These are phyloP conservation scores for Corynascus novoguineensis DNA, from an alignment of 495 filamentous ascomycete genomes.

Conservation along the genomic window DNA sequence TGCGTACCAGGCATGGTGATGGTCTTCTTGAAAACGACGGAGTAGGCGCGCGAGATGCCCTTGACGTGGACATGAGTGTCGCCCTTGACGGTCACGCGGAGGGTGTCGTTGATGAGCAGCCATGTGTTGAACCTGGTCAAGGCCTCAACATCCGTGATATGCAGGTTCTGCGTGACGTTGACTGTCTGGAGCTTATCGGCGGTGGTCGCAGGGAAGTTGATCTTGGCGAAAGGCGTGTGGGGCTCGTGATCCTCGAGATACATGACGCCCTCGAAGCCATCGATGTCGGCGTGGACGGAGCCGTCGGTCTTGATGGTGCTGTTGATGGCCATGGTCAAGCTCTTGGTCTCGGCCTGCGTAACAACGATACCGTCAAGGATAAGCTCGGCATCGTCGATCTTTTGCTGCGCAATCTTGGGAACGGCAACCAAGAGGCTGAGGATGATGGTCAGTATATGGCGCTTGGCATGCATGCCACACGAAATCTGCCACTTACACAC, in stretches of 20 bases:
- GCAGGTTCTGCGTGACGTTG: conserved; percentile 55
- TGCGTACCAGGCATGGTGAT: conserved; percentile 32
- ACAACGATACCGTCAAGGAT: conserved; percentile 54
- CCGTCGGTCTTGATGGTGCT: conserved; percentile 48
- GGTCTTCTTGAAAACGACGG: conserved; percentile 42
- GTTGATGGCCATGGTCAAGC: conserved; percentile 52
- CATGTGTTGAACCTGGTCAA: conserved; percentile 57
- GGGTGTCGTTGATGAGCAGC: conserved; percentile 39
- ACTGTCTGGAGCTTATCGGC: conserved; percentile 47
- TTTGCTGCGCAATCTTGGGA: conserved; percentile 64
- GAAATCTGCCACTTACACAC: conserved; percentile 54
- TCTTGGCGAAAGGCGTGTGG: conserved; percentile 50
- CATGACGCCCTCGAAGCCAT: conserved; percentile 37
- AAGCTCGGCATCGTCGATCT: conserved; percentile 60
- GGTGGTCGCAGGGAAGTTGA: conserved; percentile 50
- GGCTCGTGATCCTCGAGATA: conserved; percentile 51
- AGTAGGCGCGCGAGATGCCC: conserved; percentile 34
- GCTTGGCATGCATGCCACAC: neutral
- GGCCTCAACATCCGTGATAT: conserved; percentile 50
- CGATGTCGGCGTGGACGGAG: conserved; percentile 46
- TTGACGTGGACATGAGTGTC: conserved; percentile 36
- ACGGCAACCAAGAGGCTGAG: conserved; percentile 67
- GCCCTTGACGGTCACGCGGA: conserved; percentile 37
- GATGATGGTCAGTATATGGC: conserved; percentile 4
- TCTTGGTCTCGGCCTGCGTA: conserved; percentile 52